A percentile compares a stretch with the other conserved stretches of the same genome.
Conservation (phyloP, 2,329 filamentous ascomycete genomes). For the Torrubiella hemipterigena region DNA sequence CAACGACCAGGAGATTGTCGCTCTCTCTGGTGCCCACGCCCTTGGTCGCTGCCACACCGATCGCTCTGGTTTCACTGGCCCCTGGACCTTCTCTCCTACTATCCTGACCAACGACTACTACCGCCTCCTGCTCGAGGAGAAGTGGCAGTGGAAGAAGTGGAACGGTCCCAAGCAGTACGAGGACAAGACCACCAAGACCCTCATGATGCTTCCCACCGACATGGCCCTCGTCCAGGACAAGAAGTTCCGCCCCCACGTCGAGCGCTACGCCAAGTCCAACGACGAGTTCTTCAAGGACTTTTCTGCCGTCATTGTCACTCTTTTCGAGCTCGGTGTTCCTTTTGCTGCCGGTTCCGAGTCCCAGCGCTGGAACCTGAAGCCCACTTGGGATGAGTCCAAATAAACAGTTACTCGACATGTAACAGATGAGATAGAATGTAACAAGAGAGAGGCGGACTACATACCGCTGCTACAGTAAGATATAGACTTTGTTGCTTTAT, state of each 20-base stretch:
- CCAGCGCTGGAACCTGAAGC: slow-evolving; percentile 53
- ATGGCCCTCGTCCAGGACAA: slow-evolving; percentile 82
- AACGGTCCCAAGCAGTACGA: slow-evolving; percentile 80
- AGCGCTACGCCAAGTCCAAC: slow-evolving; percentile 85
- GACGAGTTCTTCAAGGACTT: slow-evolving; percentile 93
- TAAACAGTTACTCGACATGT: slow-evolving; percentile 5
- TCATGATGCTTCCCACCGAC: slow-evolving; percentile 98
- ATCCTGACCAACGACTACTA: slow-evolving; percentile 93
- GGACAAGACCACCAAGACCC: slow-evolving; percentile 71
- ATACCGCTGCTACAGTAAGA: slow-evolving; percentile 1
- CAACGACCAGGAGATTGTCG: slow-evolving; percentile 93
- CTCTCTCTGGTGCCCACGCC: slow-evolving; percentile 73
- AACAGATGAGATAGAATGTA: neutral
- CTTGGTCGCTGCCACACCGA: slow-evolving; percentile 83
- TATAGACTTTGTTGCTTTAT: slow-evolving; percentile 1
- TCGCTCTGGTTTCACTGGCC: slow-evolving; percentile 77
- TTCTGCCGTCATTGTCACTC: slow-evolving; percentile 59
- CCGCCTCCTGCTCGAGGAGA: slow-evolving; percentile 76
- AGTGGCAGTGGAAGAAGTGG: slow-evolving; percentile 90
- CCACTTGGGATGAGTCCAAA: slow-evolving; percentile 22
- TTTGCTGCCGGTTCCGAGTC: slow-evolving; percentile 55
- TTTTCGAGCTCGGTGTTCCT: slow-evolving; percentile 91
- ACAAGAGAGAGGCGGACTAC: neutral
- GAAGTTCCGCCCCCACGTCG: slow-evolving; percentile 65
- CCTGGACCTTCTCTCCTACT: slow-evolving; percentile 87